These are phyloP conservation scores for Ambispora gerdemannii DNA, from an alignment of 192 early-diverging fungal species.

Conservation along the genomic window DNA sequence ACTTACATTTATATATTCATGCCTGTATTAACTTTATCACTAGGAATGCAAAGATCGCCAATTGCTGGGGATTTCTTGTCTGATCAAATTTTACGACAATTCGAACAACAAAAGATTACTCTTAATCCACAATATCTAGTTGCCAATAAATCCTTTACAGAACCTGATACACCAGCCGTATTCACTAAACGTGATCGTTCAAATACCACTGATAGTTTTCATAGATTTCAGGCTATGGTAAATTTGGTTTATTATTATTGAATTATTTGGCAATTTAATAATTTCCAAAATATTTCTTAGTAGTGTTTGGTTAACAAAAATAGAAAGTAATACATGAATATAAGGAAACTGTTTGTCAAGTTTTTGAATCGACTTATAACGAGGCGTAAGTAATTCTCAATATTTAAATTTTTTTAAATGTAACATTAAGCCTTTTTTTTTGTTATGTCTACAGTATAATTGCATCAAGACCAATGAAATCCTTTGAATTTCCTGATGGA, in stretches of 20 bases:
- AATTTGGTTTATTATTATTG: not conserved
- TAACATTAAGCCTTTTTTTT: too few species aligned
- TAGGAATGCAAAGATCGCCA: conserved; percentile 60
- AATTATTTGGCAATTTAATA: not conserved
- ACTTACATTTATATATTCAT: not conserved
- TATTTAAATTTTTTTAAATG: not conserved
- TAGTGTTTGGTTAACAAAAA: not conserved
- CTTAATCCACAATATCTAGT: conserved; percentile 85
- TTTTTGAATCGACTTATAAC: conserved; percentile 67
- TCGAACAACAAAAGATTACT: conserved; percentile 57
- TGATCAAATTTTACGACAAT: conserved; percentile 63
- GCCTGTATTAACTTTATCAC: not conserved
- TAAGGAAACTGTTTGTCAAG: conserved; percentile 91
- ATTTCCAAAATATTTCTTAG: not conserved
- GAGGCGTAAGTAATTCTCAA: conserved; percentile 53
- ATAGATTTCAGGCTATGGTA: conserved; percentile 71
- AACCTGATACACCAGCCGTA: conserved; percentile 62
- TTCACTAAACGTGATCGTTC: conserved; percentile 51
- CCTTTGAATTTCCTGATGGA: conserved; percentile 94
- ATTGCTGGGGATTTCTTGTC: conserved; percentile 84
- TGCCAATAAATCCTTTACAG: conserved; percentile 68
- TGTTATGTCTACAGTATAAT: conserved; percentile 42
- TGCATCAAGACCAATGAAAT: conserved; percentile 67
- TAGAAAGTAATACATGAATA: conserved; percentile 84
- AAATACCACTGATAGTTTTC: conserved; percentile 62